phyloP scores from a whole-genome alignment of 75 land plant genomes.

The Sequoia sempervirens region DNA sequence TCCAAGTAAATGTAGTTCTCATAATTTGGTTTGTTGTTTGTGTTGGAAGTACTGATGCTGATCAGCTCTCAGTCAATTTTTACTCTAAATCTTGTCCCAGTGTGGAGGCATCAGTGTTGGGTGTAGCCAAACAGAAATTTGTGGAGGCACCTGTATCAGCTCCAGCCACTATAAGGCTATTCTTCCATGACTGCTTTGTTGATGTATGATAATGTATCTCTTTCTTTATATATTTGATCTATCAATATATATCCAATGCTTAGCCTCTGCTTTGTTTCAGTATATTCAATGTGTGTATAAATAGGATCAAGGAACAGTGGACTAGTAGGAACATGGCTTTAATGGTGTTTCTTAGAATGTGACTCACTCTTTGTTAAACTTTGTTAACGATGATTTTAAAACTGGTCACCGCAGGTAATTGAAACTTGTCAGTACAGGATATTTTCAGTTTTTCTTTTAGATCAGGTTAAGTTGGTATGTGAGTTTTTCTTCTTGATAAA shows the following conservation, averaged over 20 bases:
- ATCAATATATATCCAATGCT: not conserved
- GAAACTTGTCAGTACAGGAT: not conserved
- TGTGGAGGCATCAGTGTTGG: conserved; percentile 35
- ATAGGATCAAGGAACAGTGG: not conserved
- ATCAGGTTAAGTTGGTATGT: not conserved
- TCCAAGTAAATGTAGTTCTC: not conserved
- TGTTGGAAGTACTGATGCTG: not conserved
- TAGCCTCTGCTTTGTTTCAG: not conserved
- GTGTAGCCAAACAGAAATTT: conserved; percentile 28
- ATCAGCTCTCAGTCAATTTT: conserved; percentile 38
- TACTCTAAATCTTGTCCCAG: conserved; percentile 53
- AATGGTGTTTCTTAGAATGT: not conserved
- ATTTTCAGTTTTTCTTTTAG: not conserved
- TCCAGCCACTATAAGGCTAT: conserved; percentile 60
- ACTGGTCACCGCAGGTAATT: not conserved
- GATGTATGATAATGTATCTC: conserved; percentile 26
- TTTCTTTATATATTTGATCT: not conserved
- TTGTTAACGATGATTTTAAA: not conserved
- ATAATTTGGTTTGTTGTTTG: not conserved
- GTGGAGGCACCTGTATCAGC: conserved; percentile 42
- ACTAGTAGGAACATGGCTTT: not conserved
- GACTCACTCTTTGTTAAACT: not conserved
- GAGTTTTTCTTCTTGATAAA: not conserved
- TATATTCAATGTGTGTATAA: not conserved
- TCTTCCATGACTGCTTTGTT: conserved; percentile 78